Percentiles rank a stretch among this genome's conserved stretches.
These are phyloP conservation scores for Botrytis cinerea DNA, from an alignment of 2,329 filamentous ascomycete species.

Conservation along the genomic window DNA sequence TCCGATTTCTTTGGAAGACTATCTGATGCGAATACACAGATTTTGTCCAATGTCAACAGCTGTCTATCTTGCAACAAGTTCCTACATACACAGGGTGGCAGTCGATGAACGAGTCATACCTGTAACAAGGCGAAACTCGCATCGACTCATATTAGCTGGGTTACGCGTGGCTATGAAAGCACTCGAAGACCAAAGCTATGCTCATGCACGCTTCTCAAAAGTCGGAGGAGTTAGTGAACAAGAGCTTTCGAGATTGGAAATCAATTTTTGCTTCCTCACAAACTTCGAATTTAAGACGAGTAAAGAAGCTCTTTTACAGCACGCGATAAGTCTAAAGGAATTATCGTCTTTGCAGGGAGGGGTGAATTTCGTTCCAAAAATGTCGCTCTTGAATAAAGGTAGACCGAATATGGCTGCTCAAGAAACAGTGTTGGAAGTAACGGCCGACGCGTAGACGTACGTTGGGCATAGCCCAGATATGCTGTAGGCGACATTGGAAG, in stretches of 20 bases:
- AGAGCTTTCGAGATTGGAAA: slow-evolving; percentile 82
- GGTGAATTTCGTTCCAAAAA: slow-evolving; percentile 39
- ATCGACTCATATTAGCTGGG: slow-evolving; percentile 81
- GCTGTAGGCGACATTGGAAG: slow-evolving; percentile 1
- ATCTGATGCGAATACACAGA: slow-evolving; percentile 80
- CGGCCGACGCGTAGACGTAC: slow-evolving; percentile 30
- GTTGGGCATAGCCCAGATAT: slow-evolving; percentile 1
- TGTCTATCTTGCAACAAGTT: slow-evolving; percentile 85
- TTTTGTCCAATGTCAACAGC: slow-evolving; percentile 94
- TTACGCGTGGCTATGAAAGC: slow-evolving; percentile 91
- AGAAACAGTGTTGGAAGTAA: slow-evolving; percentile 36
- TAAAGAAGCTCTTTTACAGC: slow-evolving; percentile 54
- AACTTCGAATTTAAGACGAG: slow-evolving; percentile 76
- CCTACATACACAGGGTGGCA: slow-evolving; percentile 83
- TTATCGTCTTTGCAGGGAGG: slow-evolving; percentile 41
- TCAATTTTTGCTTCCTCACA: slow-evolving; percentile 85
- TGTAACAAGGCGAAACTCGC: slow-evolving; percentile 80
- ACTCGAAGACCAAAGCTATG: slow-evolving; percentile 87
- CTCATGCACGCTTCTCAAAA: slow-evolving; percentile 78
- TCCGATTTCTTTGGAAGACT: slow-evolving; percentile 79
- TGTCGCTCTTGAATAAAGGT: slow-evolving; percentile 36
- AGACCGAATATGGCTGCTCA: slow-evolving; percentile 31
- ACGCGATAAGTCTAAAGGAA: slow-evolving; percentile 48
- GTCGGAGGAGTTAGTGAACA: slow-evolving; percentile 84
- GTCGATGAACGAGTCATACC: slow-evolving; percentile 76